These are phyloP conservation scores for Macrophomina phaseolina DNA, from an alignment of 2,329 filamentous ascomycete species.

Conservation along the genomic window DNA sequence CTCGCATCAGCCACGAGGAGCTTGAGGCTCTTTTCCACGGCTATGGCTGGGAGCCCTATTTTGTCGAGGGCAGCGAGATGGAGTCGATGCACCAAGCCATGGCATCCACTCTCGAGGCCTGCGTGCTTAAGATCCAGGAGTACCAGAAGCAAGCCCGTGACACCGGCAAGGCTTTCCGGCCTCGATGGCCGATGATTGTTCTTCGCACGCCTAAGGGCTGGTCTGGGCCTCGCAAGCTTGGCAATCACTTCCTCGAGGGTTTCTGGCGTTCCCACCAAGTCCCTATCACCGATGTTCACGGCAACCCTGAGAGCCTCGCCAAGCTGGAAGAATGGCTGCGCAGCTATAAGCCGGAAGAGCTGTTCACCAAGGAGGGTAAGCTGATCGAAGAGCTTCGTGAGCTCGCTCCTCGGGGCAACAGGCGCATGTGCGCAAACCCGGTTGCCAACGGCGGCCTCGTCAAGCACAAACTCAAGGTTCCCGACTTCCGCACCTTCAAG, in stretches of 20 bases:
- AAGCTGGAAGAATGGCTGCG: slow-evolving; percentile 78
- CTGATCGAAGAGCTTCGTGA: slow-evolving; percentile 67
- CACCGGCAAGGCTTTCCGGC: slow-evolving; percentile 71
- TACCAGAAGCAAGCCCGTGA: slow-evolving; percentile 75
- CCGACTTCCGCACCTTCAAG: slow-evolving; percentile 72
- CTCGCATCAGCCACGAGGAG: slow-evolving; percentile 76
- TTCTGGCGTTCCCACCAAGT: slow-evolving; percentile 82
- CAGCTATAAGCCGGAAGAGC: slow-evolving; percentile 73
- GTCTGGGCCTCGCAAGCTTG: slow-evolving; percentile 75
- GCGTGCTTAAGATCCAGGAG: slow-evolving; percentile 70
- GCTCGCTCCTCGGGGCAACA: slow-evolving; percentile 68
- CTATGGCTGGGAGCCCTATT: slow-evolving; percentile 81
- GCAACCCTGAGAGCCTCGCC: slow-evolving; percentile 70
- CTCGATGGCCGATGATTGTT: slow-evolving; percentile 79
- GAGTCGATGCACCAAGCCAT: slow-evolving; percentile 82
- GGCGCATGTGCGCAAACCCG: slow-evolving; percentile 78
- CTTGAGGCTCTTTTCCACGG: slow-evolving; percentile 71
- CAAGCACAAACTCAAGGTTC: slow-evolving; percentile 70
- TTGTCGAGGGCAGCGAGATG: slow-evolving; percentile 76
- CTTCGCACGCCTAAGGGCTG: slow-evolving; percentile 80
- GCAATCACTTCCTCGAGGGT: slow-evolving; percentile 73
- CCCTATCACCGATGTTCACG: slow-evolving; percentile 72
- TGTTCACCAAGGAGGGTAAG: slow-evolving; percentile 69
- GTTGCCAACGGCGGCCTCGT: slow-evolving; percentile 74
- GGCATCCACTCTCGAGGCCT: slow-evolving; percentile 76